Conservation (phyloP, 2,329 filamentous ascomycete species). For the Zarea fungicola region DNA sequence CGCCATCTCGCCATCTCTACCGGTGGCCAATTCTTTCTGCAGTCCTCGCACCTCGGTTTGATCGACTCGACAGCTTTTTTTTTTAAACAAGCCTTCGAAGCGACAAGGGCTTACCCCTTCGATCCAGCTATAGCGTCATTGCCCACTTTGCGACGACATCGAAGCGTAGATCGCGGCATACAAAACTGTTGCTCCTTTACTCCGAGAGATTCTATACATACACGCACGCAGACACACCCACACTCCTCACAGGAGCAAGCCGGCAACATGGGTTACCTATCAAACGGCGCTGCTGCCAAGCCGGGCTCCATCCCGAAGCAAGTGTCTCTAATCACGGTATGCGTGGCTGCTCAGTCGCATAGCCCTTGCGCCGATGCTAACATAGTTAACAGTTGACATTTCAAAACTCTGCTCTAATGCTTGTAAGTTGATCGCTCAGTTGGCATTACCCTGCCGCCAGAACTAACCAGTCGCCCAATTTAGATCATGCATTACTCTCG, state of each 20-base stretch:
- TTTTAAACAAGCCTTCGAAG: too few relatives aligned
- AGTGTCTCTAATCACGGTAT: conserved; percentile 21
- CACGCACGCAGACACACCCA: too few relatives aligned
- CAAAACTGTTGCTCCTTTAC: too few relatives aligned
- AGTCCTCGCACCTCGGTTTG: too few relatives aligned
- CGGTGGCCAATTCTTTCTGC: too few relatives aligned
- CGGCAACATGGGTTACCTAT: conserved; percentile 1
- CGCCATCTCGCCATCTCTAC: too few relatives aligned
- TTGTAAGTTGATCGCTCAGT: conserved; percentile 40
- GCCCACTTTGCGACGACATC: too few relatives aligned
- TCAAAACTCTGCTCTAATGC: conserved; percentile 69
- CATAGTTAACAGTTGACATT: conserved; percentile 54
- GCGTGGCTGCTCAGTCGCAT: neutral
- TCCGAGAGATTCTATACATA: too few relatives aligned
- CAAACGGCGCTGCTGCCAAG: conserved; percentile 4
- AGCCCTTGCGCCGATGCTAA: neutral
- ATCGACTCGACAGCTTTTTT: too few relatives aligned
- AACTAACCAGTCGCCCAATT: conserved; percentile 15
- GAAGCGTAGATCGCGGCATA: too few relatives aligned
- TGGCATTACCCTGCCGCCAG: neutral
- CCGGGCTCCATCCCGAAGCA: conserved; percentile 9
- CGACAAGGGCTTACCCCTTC: too few relatives aligned
- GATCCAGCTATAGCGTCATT: too few relatives aligned
- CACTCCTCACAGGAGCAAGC: neutral
- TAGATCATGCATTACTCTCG: conserved; percentile 93